phyloP scores from a whole-genome alignment of 2,329 filamentous ascomycete species.

The Botrytis hyacinthi region DNA sequence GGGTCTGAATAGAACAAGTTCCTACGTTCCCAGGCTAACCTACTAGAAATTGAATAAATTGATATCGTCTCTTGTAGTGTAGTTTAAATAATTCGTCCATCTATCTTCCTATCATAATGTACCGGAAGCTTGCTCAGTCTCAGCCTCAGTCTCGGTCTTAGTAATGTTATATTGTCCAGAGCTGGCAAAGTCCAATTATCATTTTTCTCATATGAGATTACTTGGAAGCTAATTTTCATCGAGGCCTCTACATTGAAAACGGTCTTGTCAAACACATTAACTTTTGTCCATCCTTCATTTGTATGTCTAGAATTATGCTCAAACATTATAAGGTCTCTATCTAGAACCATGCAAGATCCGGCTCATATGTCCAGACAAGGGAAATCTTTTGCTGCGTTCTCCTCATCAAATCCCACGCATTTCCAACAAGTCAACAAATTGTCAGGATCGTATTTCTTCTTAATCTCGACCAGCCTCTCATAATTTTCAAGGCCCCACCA shows the following conservation, averaged over 20 bases:
- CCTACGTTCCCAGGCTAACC: not conserved
- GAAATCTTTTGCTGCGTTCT: slow-evolving; percentile 17
- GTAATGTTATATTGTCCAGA: not conserved
- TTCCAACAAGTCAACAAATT: slow-evolving; percentile 28
- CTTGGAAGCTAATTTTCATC: not conserved
- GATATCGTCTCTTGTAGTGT: not conserved
- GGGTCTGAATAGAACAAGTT: not conserved
- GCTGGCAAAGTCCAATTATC: not conserved
- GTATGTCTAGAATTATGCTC: not conserved
- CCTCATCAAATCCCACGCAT: slow-evolving; percentile 27
- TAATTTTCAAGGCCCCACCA: slow-evolving; percentile 28
- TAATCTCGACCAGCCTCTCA: slow-evolving; percentile 25
- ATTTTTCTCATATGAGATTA: not conserved
- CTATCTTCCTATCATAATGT: not conserved
- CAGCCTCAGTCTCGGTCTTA: not conserved
- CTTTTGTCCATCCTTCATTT: not conserved
- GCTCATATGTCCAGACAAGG: slow-evolving; percentile 17
- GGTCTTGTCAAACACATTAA: not conserved
- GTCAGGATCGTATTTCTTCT: slow-evolving; percentile 29
- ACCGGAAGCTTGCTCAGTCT: not conserved
- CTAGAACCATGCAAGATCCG: not conserved
- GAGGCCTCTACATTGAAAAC: not conserved
- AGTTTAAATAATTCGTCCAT: not conserved
- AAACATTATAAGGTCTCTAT: not conserved
- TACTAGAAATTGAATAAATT: not conserved